Evolutionary conservation across 2,329 filamentous ascomycete species (phyloP).

Genomic region (Ceratocystis diversiconidia): DNA sequence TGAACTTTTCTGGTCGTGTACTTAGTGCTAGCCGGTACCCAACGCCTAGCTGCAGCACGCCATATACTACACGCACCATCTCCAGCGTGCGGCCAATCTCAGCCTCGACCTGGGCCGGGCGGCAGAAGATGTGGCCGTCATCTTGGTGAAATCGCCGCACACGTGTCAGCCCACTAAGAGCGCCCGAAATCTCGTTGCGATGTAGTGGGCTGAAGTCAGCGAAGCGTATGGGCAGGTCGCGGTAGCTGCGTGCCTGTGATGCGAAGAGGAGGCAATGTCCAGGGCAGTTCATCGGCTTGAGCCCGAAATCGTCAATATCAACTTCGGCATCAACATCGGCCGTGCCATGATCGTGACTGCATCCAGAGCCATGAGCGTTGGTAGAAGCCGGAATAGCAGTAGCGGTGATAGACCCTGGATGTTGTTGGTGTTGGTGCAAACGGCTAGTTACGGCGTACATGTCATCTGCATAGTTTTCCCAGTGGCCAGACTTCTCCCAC

Average conservation of each 20-base stretch:
- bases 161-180: slow-evolving; percentile 66
- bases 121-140: slow-evolving; percentile 82
- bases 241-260: slow-evolving; percentile 57
- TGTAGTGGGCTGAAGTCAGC: slow-evolving; percentile 82
- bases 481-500: slow-evolving; percentile 74
- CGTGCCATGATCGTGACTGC: slow-evolving; percentile 23
- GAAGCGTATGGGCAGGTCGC: slow-evolving; percentile 68
- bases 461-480: slow-evolving; percentile 81
- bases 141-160: slow-evolving; percentile 83
- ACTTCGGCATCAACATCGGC: slow-evolving; percentile 26
- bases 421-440: slow-evolving; percentile 21
- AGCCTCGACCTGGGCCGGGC: slow-evolving; percentile 56
- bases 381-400: not conserved
- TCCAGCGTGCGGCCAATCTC: slow-evolving; percentile 62
- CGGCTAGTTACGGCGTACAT: slow-evolving; percentile 69
- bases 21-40: slow-evolving; percentile 65
- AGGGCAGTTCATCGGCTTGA: slow-evolving; percentile 91
- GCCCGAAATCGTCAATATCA: slow-evolving; percentile 56
- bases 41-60: slow-evolving; percentile 49
- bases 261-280: slow-evolving; percentile 77
- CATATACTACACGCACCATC: slow-evolving; percentile 60
- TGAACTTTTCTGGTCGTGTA: slow-evolving; percentile 66
- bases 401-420: not conserved
- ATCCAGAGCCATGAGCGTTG: not conserved
- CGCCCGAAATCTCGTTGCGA: slow-evolving; percentile 71